Evolutionary conservation across 169 alveolate genomes (phyloP), one percentile per base, ranked within the genome.

Genomic region (Cystoisospora suis): DNA sequence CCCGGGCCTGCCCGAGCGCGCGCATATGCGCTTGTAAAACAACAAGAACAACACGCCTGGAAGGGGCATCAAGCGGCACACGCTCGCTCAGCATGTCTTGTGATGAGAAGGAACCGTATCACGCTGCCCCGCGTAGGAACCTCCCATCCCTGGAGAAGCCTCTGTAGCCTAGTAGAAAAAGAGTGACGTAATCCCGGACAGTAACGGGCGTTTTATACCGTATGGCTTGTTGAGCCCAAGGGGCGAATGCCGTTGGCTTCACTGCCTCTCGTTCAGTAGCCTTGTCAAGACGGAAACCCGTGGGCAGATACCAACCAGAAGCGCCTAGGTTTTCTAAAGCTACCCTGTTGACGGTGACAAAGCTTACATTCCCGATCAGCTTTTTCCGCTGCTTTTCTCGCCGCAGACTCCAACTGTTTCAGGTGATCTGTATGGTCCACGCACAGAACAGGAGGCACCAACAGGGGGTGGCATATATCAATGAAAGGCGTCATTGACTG

Each of bases 401-500:
- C 91, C 5, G 91, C 91, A 38, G 85, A 53, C 46, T 87, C 91
- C 38, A 87, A 61, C 49, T 46, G 91, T 79, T 47, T 81, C 87
- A 87, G 46, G 42, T 87, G 91, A 38, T 72, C 91, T 87, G 91
- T 72, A 38, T n/a, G 77, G 20, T 32, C 77, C 34, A 34, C 75
- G 45, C 69, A 75, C 77, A 81, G 89, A 47, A 46, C 75, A 29
- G 7, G 47, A 20, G 34, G 32, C 44, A 29, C 12, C 15, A 75
- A 75, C 79, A 65, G 12, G 12, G 12, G 32, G 34, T n/a, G 29
- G 79, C 45, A 79, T 42, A 20, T 46, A 69, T 53, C 44, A 12
- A 65, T n/a, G 34, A 12, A 9, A 27, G 7, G 34, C 38, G 12
- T 27, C 17, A 65, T 34, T 69, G 47, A 47, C 12, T 7, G 72